A percentile compares a stretch with the other conserved stretches of the same genome.
Conservation (phyloP, 192 early-diverging fungal species). For the Coemansia biformis region DNA sequence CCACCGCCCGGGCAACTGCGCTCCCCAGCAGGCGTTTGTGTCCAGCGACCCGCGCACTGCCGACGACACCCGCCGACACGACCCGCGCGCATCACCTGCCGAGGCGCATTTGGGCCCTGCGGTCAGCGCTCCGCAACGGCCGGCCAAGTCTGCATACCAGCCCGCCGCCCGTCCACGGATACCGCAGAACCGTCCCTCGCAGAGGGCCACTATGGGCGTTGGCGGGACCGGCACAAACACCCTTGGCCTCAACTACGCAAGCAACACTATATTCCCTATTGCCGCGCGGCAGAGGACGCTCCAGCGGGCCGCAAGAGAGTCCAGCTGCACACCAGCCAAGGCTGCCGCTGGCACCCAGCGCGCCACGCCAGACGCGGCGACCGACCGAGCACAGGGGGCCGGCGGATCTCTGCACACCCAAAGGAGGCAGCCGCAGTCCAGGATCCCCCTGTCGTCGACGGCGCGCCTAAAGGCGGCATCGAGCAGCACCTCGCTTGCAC, state of each 20-base stretch:
- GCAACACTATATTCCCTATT: constrained; percentile 45
- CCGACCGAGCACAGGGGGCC: background rate
- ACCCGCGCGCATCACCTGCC: too few species aligned
- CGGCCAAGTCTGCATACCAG: too few species aligned
- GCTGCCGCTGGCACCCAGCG: constrained; percentile 1
- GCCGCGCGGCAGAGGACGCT: constrained; percentile 11
- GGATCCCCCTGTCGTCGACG: constrained; percentile 5
- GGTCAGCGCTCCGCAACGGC: too few species aligned
- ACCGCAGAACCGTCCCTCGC: background rate
- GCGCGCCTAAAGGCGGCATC: background rate
- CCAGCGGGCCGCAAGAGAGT: constrained; percentile 8
- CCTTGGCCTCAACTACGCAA: constrained; percentile 42
- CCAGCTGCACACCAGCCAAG: constrained; percentile 7
- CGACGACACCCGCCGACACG: too few species aligned
- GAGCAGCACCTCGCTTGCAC: constrained; percentile 5
- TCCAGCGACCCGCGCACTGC: too few species aligned
- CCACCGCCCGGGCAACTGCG: too few species aligned
- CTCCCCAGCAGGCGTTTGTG: too few species aligned
- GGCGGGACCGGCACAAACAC: constrained; percentile 49
- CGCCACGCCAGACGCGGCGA: background rate
- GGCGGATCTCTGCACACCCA: background rate
- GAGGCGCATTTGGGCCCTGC: too few species aligned
- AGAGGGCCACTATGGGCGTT: constrained; percentile 45
- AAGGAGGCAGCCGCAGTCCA: background rate
- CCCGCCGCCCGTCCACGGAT: background rate